Evolutionary conservation across 2,329 filamentous ascomycete species (phyloP), one percentile per base, ranked within the genome.

Genomic region (Monilinia fructigena): DNA sequence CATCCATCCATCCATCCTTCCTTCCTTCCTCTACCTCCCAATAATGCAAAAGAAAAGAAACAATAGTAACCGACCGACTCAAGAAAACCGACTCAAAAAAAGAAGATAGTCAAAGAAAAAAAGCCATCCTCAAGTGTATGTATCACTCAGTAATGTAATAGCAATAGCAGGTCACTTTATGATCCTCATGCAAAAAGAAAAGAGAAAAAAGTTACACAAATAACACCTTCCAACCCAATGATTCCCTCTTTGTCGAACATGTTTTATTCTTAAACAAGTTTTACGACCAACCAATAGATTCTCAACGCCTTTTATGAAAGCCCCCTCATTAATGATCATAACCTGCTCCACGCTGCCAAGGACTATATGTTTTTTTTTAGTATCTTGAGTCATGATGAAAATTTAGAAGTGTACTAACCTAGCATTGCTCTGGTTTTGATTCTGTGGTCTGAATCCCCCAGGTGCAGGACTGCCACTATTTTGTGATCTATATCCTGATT

Each of bases 301-400:
- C 65, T 68, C 58, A 74, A 74, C 72, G 71, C 74, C 72, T 53
- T 71, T 69, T 55, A 66, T 66, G 48, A 66, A 72, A 71, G 66
- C 67, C 67, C 65, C 55, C 65, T 75, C 73, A 75, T 75, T 79
- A 81, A 74, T 81, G 78, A 56, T 85, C 83, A 74, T 85, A 85
- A 69, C 83, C 83, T 65, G 83, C 83, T 72, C 83, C 83, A 71
- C 82, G 81, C 77, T 85, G 82, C 83, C 83, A 85, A 69, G 82
- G 82, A 76, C 82, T 85, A 31, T 23, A 70, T 26, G 53, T 55
- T 23, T 23, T 55, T 67, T 31, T 70, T 77, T 70, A 75, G 74
- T 68, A 47, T 54, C 50, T 35, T 8, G 18, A 4, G 18, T 50
- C 28, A 2, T 18, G 14, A 47, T 42, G 38, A 3, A 20, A 45